Evolutionary conservation across 2,329 filamentous ascomycete species (phyloP).

Genomic region (Zasmidium citrigriseum): DNA sequence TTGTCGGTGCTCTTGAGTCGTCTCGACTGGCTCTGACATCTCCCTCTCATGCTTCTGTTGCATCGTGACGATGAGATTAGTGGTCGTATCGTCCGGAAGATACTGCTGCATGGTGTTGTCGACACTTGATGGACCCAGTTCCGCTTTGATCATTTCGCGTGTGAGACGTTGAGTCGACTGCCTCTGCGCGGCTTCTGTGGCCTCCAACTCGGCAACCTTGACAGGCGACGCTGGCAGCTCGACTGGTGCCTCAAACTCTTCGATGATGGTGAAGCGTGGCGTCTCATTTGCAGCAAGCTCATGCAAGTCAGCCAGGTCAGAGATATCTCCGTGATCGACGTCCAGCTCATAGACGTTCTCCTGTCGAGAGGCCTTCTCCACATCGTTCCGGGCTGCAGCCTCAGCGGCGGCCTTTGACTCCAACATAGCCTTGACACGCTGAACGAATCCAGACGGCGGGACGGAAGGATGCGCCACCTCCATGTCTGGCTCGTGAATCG

Average conservation of each 20-base stretch:
- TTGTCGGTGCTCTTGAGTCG: neutral
- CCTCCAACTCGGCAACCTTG: constrained; percentile 32
- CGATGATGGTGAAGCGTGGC: constrained; percentile 33
- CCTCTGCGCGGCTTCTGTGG: constrained; percentile 12
- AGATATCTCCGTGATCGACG: constrained; percentile 21
- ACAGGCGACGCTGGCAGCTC: constrained; percentile 39
- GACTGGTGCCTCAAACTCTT: constrained; percentile 35
- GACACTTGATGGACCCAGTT: constrained; percentile 31
- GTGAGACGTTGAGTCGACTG: constrained; percentile 32
- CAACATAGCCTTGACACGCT: constrained; percentile 45
- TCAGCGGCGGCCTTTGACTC: constrained; percentile 40
- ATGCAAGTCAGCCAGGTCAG: constrained; percentile 28
- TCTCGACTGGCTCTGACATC: neutral
- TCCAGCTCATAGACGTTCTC: constrained; percentile 18
- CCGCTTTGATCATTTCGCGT: constrained; percentile 37
- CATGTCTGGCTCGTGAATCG: constrained; percentile 36
- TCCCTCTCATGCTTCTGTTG: neutral
- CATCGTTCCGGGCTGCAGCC: constrained; percentile 23
- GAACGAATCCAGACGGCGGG: constrained; percentile 42
- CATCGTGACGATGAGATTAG: constrained; percentile 10
- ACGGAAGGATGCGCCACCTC: constrained; percentile 34
- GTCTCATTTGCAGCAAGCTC: constrained; percentile 36
- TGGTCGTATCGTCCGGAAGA: constrained; percentile 16
- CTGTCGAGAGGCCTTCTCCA: constrained; percentile 19
- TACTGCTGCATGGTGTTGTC: constrained; percentile 24